Evolutionary conservation across 2,329 filamentous ascomycete species (phyloP).

Genomic region (Apiospora aurea): DNA sequence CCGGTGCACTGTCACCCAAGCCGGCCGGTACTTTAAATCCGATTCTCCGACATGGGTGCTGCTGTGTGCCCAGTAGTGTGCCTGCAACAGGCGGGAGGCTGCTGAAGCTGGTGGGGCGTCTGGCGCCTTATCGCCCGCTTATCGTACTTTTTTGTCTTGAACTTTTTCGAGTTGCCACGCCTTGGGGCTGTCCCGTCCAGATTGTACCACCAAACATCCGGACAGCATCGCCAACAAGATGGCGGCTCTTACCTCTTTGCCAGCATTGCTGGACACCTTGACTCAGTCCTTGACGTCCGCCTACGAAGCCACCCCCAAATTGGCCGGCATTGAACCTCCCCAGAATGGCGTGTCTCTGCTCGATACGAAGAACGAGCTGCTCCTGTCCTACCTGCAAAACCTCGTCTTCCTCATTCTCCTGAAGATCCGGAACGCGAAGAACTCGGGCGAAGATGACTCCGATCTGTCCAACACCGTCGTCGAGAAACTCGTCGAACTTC

Average conservation of each 20-base stretch:
- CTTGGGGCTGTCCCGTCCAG: background rate
- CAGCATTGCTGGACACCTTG: slow-evolving; percentile 60
- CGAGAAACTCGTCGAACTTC: slow-evolving; percentile 86
- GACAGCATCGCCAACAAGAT: slow-evolving; percentile 35
- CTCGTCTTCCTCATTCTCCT: slow-evolving; percentile 86
- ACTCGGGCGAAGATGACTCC: slow-evolving; percentile 44
- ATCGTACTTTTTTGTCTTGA: slow-evolving; percentile 22
- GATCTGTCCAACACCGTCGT: slow-evolving; percentile 72
- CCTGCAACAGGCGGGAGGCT: background rate
- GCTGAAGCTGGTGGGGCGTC: background rate
- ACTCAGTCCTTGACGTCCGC: slow-evolving; percentile 68
- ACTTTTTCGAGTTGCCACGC: background rate
- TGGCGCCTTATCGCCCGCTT: slow-evolving; percentile 15
- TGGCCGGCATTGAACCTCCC: slow-evolving; percentile 72
- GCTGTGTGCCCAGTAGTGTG: background rate
- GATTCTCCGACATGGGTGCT: background rate
- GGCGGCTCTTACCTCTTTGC: slow-evolving; percentile 57
- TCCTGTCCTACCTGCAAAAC: slow-evolving; percentile 94
- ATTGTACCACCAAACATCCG: background rate
- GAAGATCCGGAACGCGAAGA: slow-evolving; percentile 70
- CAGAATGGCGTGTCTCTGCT: slow-evolving; percentile 91
- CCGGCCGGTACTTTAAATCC: background rate
- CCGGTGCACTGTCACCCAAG: slow-evolving; percentile 8
- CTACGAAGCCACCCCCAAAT: slow-evolving; percentile 70
- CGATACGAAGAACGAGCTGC: slow-evolving; percentile 95